These are phyloP conservation scores for Tricholoma furcatifolium DNA, from an alignment of 768 basidiomycete genomes.

Conservation along the genomic window DNA sequence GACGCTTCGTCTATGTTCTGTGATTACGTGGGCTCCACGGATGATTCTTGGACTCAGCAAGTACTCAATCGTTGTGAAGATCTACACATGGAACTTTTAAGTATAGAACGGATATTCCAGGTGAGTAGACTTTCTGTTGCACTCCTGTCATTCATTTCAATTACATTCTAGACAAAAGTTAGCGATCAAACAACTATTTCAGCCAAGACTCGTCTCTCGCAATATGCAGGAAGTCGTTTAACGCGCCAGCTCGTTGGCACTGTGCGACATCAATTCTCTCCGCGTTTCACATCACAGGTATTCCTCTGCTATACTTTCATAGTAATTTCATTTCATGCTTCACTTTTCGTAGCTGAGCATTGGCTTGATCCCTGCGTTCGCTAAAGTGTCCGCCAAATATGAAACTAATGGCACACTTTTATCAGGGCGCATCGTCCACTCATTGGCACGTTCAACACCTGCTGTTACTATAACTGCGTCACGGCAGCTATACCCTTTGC, in stretches of 20 bases:
- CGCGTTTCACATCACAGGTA: constrained; percentile 53
- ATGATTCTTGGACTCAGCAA: constrained; percentile 22
- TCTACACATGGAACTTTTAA: constrained; percentile 31
- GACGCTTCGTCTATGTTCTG: constrained; percentile 50
- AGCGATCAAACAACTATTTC: constrained; percentile 42
- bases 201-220: constrained; percentile 36
- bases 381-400: constrained; percentile 48
- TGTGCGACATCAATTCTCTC: constrained; percentile 74
- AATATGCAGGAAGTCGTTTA: constrained; percentile 3
- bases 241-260: constrained; percentile 54
- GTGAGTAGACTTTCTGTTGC: constrained; percentile 27
- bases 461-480: constrained; percentile 42
- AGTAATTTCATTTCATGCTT: constrained; percentile 13
- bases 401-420: constrained; percentile 46
- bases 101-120: constrained; percentile 43
- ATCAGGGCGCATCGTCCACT: constrained; percentile 34
- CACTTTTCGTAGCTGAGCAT: constrained; percentile 15
- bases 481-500: constrained; percentile 51
- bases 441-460: constrained; percentile 36
- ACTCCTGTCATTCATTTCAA: background rate
- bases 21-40: constrained; percentile 27
- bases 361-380: constrained; percentile 36
- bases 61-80: constrained; percentile 35
- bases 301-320: constrained; percentile 18
- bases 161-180: constrained; percentile 42